A percentile compares a stretch with the other conserved stretches of the same genome.
phyloP scores from a whole-genome alignment of 768 basidiomycete species.

The Stropharia rugosoannulata region DNA sequence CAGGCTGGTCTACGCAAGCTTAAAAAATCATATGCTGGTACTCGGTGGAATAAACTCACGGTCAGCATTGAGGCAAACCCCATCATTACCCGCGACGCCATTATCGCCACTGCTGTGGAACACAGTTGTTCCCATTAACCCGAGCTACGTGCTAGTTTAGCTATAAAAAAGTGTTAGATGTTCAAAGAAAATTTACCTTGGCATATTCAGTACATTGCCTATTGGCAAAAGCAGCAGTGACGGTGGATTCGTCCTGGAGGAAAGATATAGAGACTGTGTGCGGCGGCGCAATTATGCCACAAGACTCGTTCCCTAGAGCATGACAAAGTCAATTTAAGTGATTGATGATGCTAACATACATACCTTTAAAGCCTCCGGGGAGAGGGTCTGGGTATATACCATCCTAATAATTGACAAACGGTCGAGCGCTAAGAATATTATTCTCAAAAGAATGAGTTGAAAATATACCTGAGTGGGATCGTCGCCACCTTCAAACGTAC shows the following conservation, averaged over 20 bases:
- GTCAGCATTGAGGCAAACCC: constrained; percentile 40
- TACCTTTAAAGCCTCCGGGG: constrained; percentile 34
- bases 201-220: constrained; percentile 51
- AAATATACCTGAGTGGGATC: constrained; percentile 32
- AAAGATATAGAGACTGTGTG: constrained; percentile 44
- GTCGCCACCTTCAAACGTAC: constrained; percentile 45
- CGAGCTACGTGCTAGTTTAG: constrained; percentile 34
- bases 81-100: constrained; percentile 45
- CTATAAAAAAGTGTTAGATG: no score
- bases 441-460: no score
- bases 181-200: constrained; percentile 18
- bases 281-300: constrained; percentile 41
- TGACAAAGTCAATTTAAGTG: neutral
- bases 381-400: constrained; percentile 28
- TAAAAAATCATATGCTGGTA: neutral
- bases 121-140: constrained; percentile 58
- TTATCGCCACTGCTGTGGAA: constrained; percentile 60
- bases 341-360: neutral
- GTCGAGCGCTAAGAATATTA: neutral
- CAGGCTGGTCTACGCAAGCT: constrained; percentile 19
- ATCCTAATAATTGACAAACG: no score
- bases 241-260: constrained; percentile 40
- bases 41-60: constrained; percentile 24
- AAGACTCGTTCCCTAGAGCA: constrained; percentile 27
- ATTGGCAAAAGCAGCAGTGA: constrained; percentile 36